Conservation (phyloP, 345 rosid genomes). For the Eucalyptus shirleyi region DNA sequence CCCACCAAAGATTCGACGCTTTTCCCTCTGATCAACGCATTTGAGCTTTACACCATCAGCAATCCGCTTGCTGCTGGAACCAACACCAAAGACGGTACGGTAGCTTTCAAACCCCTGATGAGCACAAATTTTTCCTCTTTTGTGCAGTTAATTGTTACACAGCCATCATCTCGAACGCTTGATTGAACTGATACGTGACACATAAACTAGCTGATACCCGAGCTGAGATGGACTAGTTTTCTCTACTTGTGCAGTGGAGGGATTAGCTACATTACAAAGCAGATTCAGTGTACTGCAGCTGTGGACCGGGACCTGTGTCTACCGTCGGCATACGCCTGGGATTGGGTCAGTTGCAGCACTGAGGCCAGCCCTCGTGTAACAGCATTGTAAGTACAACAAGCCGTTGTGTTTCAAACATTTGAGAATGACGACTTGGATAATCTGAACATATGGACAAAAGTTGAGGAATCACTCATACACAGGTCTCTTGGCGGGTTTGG, state of each 20-base stretch:
- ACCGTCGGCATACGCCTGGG: background rate
- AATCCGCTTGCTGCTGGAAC: background rate
- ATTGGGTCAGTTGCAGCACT: background rate
- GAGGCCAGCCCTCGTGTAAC: background rate
- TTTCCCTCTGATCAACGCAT: background rate
- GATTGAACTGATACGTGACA: background rate
- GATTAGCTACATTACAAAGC: background rate
- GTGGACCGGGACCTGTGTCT: constrained; percentile 9
- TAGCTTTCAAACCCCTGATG: background rate
- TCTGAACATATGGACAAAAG: background rate
- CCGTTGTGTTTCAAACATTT: background rate
- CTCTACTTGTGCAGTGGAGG: background rate
- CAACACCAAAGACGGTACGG: background rate
- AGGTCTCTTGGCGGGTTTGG: constrained; percentile 1
- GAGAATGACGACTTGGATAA: background rate
- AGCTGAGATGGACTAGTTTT: background rate
- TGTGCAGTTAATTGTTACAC: background rate
- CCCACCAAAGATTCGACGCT: background rate
- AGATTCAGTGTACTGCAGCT: background rate
- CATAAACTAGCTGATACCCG: background rate
- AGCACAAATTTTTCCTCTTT: background rate
- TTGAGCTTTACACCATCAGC: background rate
- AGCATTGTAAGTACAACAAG: background rate
- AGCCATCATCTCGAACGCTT: background rate
- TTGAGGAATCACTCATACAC: background rate